These are phyloP conservation scores for Colletotrichum agaves DNA, from an alignment of 2,329 filamentous ascomycete species.

Conservation along the genomic window DNA sequence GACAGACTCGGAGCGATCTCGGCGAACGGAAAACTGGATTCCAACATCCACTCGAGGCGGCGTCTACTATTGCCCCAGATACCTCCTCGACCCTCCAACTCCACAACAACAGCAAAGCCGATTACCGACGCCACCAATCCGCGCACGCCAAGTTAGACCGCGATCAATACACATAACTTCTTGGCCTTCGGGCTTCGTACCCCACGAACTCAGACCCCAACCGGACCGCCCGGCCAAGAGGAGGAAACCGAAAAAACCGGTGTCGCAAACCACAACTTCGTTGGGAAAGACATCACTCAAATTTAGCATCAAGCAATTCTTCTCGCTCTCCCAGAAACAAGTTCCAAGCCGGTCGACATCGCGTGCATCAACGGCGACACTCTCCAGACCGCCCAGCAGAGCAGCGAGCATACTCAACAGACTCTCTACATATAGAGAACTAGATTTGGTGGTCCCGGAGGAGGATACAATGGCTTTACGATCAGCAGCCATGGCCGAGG, in stretches of 20 bases:
- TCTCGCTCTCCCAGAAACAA: slow-evolving; percentile 33
- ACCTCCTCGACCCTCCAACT: slow-evolving; percentile 35
- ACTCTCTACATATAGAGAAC: slow-evolving; percentile 28
- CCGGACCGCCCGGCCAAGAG: slow-evolving; percentile 49
- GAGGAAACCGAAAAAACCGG: slow-evolving; percentile 40
- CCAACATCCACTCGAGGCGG: slow-evolving; percentile 39
- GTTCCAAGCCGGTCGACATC: slow-evolving; percentile 29
- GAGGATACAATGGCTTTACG: slow-evolving; percentile 39
- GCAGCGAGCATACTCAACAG: slow-evolving; percentile 29
- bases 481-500: slow-evolving; percentile 33
- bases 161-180: slow-evolving; percentile 56
- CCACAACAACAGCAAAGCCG: slow-evolving; percentile 26
- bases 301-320: slow-evolving; percentile 34
- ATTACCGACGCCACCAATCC: slow-evolving; percentile 52
- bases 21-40: slow-evolving; percentile 38
- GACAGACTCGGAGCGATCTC: slow-evolving; percentile 37
- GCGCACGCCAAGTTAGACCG: slow-evolving; percentile 51
- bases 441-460: slow-evolving; percentile 34
- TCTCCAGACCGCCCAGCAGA: slow-evolving; percentile 33
- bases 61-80: slow-evolving; percentile 45
- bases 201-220: slow-evolving; percentile 55
- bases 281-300: slow-evolving; percentile 37
- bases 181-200: slow-evolving; percentile 56
- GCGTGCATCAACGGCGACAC: slow-evolving; percentile 21
- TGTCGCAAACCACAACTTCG: slow-evolving; percentile 23